Conservation (phyloP, 805 yeast species). For the Sungouiozyma intestinalis region DNA sequence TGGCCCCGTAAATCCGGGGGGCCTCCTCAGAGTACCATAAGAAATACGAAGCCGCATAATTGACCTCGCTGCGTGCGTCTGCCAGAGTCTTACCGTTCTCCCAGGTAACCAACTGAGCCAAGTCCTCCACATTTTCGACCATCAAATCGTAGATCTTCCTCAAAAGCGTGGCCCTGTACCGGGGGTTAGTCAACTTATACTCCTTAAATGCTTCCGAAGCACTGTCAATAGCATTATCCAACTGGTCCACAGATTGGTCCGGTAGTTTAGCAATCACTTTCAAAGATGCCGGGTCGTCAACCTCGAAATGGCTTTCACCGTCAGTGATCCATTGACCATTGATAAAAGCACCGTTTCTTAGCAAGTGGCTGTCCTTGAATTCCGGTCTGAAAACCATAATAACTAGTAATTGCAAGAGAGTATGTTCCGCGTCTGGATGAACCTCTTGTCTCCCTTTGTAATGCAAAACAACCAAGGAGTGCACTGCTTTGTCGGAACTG, state of each 20-base stretch:
- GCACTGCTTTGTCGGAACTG: background rate
- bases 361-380: conserved; percentile 39
- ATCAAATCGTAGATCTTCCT: conserved; percentile 41
- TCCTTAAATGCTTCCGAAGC: conserved; percentile 38
- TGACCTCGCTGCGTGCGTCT: conserved; percentile 46
- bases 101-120: conserved; percentile 46
- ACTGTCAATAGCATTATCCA: conserved; percentile 44
- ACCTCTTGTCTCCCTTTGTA: too few relatives aligned
- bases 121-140: conserved; percentile 45
- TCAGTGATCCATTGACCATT: conserved; percentile 62
- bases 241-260: conserved; percentile 48
- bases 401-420: background rate
- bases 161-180: conserved; percentile 41
- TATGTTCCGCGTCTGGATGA: too few relatives aligned
- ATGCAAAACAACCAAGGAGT: too few relatives aligned
- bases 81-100: conserved; percentile 50
- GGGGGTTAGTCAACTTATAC: conserved; percentile 38
- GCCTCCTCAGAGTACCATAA: conserved; percentile 80
- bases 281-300: conserved; percentile 68
- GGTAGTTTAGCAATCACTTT: conserved; percentile 48
- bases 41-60: conserved; percentile 61
- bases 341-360: conserved; percentile 51
- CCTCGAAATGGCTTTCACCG: conserved; percentile 41
- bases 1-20: conserved; percentile 43
- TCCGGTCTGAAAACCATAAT: conserved; percentile 11